Evolutionary conservation across 2,329 filamentous ascomycete genomes (phyloP), one percentile per base, ranked within the genome.

Genomic region (Camptophora hylomeconis): DNA sequence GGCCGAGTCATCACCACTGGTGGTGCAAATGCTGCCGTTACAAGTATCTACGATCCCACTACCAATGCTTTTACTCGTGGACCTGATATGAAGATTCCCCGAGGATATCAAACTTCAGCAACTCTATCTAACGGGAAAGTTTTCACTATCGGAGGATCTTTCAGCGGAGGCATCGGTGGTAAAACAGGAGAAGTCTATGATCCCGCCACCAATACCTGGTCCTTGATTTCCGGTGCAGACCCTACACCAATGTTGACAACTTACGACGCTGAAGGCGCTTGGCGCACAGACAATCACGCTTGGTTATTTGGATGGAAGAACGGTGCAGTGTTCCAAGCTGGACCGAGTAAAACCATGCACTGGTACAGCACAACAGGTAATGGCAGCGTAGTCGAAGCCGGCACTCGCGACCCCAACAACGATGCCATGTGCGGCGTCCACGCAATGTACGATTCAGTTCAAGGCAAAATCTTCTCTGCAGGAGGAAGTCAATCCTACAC

Each of bases 111-210:
- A 28, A 49, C 66, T 0, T 59, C 61, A 0, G 51, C 60, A 0
- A 67, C 61, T 0, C 42, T 60, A 1, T 65, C 66, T 0, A 58
- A 69, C 33, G 69, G 69, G 4, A 52, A 58, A 0, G 57, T 72
- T 14, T 75, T 74, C 46, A 61, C 57, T 8, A 71, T 74, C 20
- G 70, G 71, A 11, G 70, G 71, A 3, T 69, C 64, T 0, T 70
- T 58, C 57, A 63, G 56, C 7, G 70, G 69, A 17, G 59, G 53
- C 0, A 32, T 41, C 3, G 56, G 60, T 17, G 55, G 55, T 17
- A 74, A 73, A 52, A 61, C 69, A 33, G 70, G 65, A 23, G 71
- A 75, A 40, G 47, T 71, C 11, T 72, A 60, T 43, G 49, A 65
- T 32, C 57, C 62, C 1, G 44, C 35, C 2, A 41, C 50, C 3